Conservation (phyloP, 768 basidiomycete species). For the Russula vinacea region DNA sequence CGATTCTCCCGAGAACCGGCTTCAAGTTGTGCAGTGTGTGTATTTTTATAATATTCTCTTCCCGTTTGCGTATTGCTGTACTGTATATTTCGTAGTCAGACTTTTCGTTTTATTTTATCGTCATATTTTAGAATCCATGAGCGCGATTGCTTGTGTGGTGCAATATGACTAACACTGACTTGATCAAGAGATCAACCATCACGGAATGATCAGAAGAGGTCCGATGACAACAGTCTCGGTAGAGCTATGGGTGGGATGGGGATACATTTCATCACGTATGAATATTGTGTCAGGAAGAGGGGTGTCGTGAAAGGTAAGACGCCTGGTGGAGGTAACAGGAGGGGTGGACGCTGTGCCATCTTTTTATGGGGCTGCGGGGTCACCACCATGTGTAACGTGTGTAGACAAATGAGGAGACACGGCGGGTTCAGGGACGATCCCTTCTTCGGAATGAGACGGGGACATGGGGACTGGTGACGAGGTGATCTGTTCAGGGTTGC, state of each 20-base stretch:
- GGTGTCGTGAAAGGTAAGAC: background rate
- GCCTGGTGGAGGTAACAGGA: no score
- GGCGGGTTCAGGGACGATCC: background rate
- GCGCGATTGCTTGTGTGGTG: no score
- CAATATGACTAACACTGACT: no score
- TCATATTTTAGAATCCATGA: no score
- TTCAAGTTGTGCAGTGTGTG: no score
- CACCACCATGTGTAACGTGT: background rate
- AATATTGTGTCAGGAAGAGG: background rate
- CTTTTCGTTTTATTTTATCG: no score
- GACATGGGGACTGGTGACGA: conserved; percentile 8
- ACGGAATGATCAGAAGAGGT: background rate
- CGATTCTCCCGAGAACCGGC: no score
- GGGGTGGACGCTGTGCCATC: background rate
- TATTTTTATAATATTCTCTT: no score
- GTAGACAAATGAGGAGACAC: background rate
- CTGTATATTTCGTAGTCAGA: no score
- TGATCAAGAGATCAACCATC: background rate
- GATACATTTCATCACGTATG: background rate
- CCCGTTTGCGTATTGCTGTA: no score
- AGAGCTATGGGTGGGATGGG: background rate
- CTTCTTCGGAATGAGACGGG: background rate
- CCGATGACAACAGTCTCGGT: background rate
- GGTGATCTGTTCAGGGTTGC: background rate
- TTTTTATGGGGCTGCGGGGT: background rate